Conservation (phyloP, 2,329 filamentous ascomycete genomes). For the Ceratocystis destructans region DNA sequence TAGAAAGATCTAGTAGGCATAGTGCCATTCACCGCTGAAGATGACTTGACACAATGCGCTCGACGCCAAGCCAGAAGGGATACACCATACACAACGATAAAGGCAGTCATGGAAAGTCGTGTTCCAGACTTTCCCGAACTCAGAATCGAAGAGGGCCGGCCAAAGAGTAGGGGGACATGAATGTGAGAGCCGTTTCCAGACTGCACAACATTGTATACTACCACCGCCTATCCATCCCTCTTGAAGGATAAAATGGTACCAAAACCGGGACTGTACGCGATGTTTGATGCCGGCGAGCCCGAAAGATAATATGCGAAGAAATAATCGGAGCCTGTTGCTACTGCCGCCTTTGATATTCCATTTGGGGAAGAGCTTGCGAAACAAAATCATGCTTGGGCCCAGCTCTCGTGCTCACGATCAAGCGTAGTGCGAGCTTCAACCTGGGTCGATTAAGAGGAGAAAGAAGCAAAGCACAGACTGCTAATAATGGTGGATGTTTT, state of each 20-base stretch:
- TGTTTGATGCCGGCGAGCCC: background rate
- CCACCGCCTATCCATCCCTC: background rate
- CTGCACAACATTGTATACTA: background rate
- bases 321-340: constrained; percentile 33
- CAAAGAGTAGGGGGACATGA: background rate
- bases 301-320: background rate
- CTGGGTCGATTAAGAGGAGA: constrained; percentile 15
- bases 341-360: constrained; percentile 49
- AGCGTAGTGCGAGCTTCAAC: background rate
- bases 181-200: background rate
- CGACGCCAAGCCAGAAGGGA: background rate
- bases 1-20: background rate
- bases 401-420: background rate
- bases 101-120: background rate
- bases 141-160: background rate
- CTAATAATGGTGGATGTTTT: too few species aligned
- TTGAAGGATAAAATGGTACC: background rate
- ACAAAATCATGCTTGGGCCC: constrained; percentile 14
- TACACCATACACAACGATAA: background rate
- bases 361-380: constrained; percentile 24
- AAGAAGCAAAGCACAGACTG: background rate
- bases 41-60: background rate
- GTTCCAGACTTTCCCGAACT: constrained; percentile 2
- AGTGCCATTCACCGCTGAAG: constrained; percentile 3
- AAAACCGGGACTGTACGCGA: background rate